These are phyloP conservation scores for Austroboletus rostrupii DNA, from an alignment of 1,284 basidiomycete genomes.

Conservation along the genomic window DNA sequence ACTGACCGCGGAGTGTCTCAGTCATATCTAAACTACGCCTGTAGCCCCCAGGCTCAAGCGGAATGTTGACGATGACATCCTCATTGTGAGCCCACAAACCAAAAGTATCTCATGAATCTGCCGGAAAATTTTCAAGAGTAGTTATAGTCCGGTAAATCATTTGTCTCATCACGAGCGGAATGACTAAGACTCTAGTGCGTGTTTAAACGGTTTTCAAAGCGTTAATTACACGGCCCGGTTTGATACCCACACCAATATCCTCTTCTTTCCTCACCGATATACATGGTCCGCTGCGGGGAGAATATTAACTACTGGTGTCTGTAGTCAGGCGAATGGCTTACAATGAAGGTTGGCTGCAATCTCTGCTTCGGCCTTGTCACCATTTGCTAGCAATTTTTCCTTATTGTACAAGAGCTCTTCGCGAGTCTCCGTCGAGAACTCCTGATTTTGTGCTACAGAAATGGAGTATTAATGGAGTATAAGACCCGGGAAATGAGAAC, in stretches of 20 bases:
- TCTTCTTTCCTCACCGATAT: slow-evolving; percentile 49
- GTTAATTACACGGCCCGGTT: slow-evolving; percentile 25
- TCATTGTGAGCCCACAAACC: slow-evolving; percentile 2
- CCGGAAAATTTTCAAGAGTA: not conserved
- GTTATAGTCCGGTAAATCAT: not conserved
- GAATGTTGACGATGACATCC: not conserved
- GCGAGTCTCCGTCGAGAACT: slow-evolving; percentile 95
- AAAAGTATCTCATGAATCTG: not conserved
- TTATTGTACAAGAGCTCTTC: slow-evolving; percentile 99
- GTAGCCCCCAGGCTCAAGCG: not conserved
- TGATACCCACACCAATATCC: slow-evolving; percentile 9
- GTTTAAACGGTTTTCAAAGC: slow-evolving; percentile 7
- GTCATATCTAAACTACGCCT: not conserved
- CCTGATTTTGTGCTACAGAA: slow-evolving; percentile 83
- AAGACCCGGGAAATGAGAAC: slow-evolving; percentile 30
- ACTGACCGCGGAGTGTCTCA: not conserved
- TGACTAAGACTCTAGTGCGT: slow-evolving; percentile 2
- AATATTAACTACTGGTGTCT: slow-evolving; percentile 10
- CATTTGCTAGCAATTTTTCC: slow-evolving; percentile 93
- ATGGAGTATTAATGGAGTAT: not conserved
- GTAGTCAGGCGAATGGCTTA: slow-evolving; percentile 34
- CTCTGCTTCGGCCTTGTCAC: slow-evolving; percentile 94
- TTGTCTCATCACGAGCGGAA: not conserved
- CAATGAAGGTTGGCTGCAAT: slow-evolving; percentile 91
- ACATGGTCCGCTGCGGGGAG: slow-evolving; percentile 52